Conservation (phyloP, 2,329 filamentous ascomycete genomes). For the Alternaria dauci region DNA sequence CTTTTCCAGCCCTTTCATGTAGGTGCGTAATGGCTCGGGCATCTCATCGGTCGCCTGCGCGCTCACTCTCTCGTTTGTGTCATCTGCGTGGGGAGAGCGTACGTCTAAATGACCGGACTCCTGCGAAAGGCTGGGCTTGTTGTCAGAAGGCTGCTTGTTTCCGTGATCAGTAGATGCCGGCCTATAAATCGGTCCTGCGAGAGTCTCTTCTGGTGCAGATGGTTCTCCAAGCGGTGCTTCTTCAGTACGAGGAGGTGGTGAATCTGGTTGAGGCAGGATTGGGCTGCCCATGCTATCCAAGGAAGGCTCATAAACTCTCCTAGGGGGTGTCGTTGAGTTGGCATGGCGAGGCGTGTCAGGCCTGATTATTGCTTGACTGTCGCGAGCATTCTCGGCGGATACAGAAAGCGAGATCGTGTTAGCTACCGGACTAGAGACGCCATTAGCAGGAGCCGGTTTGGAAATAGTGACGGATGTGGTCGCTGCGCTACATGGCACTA, state of each 20-base stretch:
- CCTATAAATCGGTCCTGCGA: not conserved
- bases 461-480: not conserved
- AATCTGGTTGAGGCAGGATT: not conserved
- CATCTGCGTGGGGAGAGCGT: rapidly evolving
- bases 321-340: not conserved
- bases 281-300: not conserved
- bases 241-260: not conserved
- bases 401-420: not conserved
- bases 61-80: too few species aligned
- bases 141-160: too few species aligned
- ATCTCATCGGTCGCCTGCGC: not conserved
- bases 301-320: not conserved
- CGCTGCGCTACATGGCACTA: not conserved
- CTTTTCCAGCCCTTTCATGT: not conserved
- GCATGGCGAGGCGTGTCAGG: not conserved
- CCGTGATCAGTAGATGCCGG: not conserved
- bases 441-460: not conserved
- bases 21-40: not conserved
- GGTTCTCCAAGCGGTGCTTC: not conserved
- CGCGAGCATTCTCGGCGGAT: too few species aligned
- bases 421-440: not conserved
- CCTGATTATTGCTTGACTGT: too few species aligned
- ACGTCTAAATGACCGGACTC: not conserved
- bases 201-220: not conserved
- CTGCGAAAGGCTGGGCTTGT: not conserved